These are phyloP conservation scores for Setaria viridis DNA, from an alignment of 202 grass and related monocot species.

Conservation along the genomic window DNA sequence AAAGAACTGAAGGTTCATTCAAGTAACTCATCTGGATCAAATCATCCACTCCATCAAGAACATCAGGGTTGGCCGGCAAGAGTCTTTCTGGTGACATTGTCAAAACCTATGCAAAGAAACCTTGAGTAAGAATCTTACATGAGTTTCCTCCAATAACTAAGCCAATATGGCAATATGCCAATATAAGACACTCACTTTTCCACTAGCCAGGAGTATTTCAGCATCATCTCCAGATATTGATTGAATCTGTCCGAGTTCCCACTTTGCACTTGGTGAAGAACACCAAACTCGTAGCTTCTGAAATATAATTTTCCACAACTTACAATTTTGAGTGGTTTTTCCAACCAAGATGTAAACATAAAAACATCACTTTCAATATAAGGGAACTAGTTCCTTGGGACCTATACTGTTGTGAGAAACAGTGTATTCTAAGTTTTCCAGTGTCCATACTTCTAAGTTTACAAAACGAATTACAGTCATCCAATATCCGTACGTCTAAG, in stretches of 20 bases:
- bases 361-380: slow-evolving; percentile 38
- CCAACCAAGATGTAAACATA: slow-evolving; percentile 12
- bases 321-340: slow-evolving; percentile 14
- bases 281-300: slow-evolving; percentile 98
- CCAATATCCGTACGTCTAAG: slow-evolving; percentile 12
- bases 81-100: slow-evolving; percentile 72
- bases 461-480: not conserved
- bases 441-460: slow-evolving; percentile 9
- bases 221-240: slow-evolving; percentile 75
- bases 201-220: slow-evolving; percentile 73
- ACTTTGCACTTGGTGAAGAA: slow-evolving; percentile 65
- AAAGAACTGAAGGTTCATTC: slow-evolving; percentile 90
- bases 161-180: slow-evolving; percentile 13
- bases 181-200: slow-evolving; percentile 63
- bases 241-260: slow-evolving; percentile 84
- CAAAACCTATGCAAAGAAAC: slow-evolving; percentile 65
- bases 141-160: slow-evolving; percentile 34
- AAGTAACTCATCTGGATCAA: slow-evolving; percentile 96
- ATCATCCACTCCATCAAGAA: slow-evolving; percentile 96
- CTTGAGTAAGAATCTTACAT: slow-evolving; percentile 41
- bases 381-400: slow-evolving; percentile 31
- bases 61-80: slow-evolving; percentile 86
- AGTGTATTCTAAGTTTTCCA: not conserved
- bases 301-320: slow-evolving; percentile 41
- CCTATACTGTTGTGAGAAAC: slow-evolving; percentile 12